Base-by-base conservation (phyloP, 768 basidiomycete species). In the Lactarius psammicola region DNA sequence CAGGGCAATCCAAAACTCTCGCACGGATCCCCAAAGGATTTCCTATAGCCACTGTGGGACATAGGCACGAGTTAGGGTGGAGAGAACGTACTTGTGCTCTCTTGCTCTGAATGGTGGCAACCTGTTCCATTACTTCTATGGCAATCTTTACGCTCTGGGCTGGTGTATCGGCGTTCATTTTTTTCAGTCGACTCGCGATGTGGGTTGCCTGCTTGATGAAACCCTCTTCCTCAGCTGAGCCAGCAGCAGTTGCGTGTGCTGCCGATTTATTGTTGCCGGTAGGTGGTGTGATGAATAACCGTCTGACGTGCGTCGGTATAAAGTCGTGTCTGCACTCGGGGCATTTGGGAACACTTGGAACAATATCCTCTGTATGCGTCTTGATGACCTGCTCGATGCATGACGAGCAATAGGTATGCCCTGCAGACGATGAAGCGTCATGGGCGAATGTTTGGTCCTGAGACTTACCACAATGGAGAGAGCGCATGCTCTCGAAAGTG, bases 1-100 rank as follows among this genome's bases (percentile, higher is more conserved):
- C 31, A 66, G 49, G 17, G n/a, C 54, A 6, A 59, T 57, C 66
- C 60, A 67, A 13, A 63, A 67, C 38, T 63, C 61, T 49, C 57
- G 60, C 53, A 67, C 66, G 18, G 66, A 61, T 23, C 53, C 54
- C 66, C 66, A 67, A 26, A 67, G 31, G 17, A 67, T 58, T 44
- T 59, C 66, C 66, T 67, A 23, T 5, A 36, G 33, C 33, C 56
- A 15, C 34, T 26, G 46, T 62, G 31, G 57, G 65, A 62, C 30
- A 20, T 33, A 57, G 8, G 3, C 7, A 46, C 9, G 15, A 54
- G 11, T 4, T 26, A 44, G 42, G 15, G 28, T 28, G 4, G 17
- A 31, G 44, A 36, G 42, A 34, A 31, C 62, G 28, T 55, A 53
- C 66, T 36, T 67, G 66, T 9, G 66, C 66, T 18, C 36, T 51